Percentiles rank a stretch among this genome's conserved stretches.
Evolutionary conservation across 768 basidiomycete species (phyloP).

Genomic region (Tremella yokohamensis): DNA sequence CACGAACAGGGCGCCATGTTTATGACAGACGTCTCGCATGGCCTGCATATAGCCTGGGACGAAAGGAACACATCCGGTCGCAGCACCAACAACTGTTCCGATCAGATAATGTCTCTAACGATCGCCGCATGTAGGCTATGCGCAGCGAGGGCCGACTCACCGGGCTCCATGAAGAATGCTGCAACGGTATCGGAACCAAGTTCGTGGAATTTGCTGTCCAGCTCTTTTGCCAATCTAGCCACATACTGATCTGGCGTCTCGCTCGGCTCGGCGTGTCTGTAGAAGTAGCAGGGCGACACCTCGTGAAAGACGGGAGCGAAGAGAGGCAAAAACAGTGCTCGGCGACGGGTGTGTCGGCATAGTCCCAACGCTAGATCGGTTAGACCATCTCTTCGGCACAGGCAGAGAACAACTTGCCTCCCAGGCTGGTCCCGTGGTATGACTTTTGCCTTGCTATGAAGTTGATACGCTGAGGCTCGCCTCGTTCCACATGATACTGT

Average conservation of each 20-base stretch:
- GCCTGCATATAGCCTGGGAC: conserved; percentile 82
- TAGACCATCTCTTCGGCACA: background rate
- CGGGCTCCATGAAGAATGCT: conserved; percentile 22
- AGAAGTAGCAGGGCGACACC: conserved; percentile 77
- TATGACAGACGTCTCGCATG: conserved; percentile 59
- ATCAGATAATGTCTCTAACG: no score
- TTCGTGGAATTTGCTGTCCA: conserved; percentile 79
- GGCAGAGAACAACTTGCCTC: background rate
- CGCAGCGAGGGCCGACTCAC: conserved; percentile 5
- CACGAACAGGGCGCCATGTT: conserved; percentile 61
- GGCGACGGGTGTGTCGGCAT: conserved; percentile 59
- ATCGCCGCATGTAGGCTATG: no score
- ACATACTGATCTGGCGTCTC: conserved; percentile 80
- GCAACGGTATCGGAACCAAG: conserved; percentile 76
- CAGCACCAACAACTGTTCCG: conserved; percentile 83
- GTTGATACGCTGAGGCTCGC: conserved; percentile 67
- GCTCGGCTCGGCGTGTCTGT: conserved; percentile 66
- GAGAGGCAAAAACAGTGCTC: conserved; percentile 42
- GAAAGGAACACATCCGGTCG: conserved; percentile 70
- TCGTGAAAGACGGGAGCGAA: conserved; percentile 60
- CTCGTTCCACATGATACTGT: conserved; percentile 64
- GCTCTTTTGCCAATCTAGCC: conserved; percentile 68
- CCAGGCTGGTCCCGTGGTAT: conserved; percentile 71
- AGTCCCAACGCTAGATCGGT: conserved; percentile 64
- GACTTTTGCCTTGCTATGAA: conserved; percentile 75